phyloP scores from a whole-genome alignment of 2,329 filamentous ascomycete genomes.

The Fusarium secorum region DNA sequence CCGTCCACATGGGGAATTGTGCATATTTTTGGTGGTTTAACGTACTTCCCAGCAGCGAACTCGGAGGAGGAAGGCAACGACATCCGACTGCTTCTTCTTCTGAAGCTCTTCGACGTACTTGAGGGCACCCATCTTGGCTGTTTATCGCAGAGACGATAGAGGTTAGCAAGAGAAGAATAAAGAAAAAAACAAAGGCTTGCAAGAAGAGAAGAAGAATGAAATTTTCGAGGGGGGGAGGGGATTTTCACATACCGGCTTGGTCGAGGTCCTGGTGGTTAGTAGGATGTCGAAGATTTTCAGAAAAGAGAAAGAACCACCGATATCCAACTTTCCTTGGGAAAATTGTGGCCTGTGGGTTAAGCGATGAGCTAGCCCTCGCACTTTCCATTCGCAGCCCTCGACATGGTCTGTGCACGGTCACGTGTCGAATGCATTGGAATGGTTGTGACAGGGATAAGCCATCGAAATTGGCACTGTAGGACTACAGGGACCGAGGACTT shows the following conservation, averaged over 20 bases:
- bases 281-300: conserved; percentile 40
- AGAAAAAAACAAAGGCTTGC: conserved; percentile 1
- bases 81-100: conserved; percentile 99
- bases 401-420: not conserved
- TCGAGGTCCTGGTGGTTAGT: conserved; percentile 51
- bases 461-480: not conserved
- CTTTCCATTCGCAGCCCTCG: not conserved
- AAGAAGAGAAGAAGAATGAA: not conserved
- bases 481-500: not conserved
- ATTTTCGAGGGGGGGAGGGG: conserved; percentile 6
- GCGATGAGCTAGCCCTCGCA: conserved; percentile 35
- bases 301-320: conserved; percentile 16
- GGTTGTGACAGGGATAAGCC: not conserved
- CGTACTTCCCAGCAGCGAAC: conserved; percentile 99
- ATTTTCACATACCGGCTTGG: conserved; percentile 48
- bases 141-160: conserved; percentile 32
- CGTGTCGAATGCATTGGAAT: not conserved
- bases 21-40: conserved; percentile 53
- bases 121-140: conserved; percentile 95
- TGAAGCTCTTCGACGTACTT: conserved; percentile 99
- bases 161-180: conserved; percentile 38
- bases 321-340: conserved; percentile 13
- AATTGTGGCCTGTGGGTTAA: conserved; percentile 43
- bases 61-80: conserved; percentile 99
- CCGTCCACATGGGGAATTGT: conserved; percentile 48